phyloP scores from a whole-genome alignment of 1,284 basidiomycete genomes.

The Inonotus obliquus region DNA sequence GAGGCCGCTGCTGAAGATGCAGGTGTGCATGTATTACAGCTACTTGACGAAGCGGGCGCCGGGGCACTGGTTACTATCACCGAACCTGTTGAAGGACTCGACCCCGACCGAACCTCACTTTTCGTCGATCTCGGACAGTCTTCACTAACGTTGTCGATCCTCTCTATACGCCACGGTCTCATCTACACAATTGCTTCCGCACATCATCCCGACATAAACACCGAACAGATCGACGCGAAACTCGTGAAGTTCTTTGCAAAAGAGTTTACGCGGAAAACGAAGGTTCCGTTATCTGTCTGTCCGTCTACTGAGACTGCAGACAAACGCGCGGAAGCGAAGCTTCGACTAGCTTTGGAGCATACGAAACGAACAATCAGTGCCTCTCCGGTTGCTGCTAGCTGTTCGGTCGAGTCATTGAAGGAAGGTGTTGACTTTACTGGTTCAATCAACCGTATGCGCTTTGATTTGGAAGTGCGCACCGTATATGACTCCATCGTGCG shows the following conservation, averaged over 20 bases:
- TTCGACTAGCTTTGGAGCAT: constrained; percentile 90
- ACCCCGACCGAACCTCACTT: constrained; percentile 60
- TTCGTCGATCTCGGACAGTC: constrained; percentile 71
- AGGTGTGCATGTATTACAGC: constrained; percentile 79
- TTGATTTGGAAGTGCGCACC: constrained; percentile 79
- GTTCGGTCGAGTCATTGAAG: constrained; percentile 90
- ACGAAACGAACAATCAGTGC: constrained; percentile 94
- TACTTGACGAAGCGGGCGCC: constrained; percentile 84
- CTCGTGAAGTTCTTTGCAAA: constrained; percentile 91
- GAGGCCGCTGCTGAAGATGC: constrained; percentile 74
- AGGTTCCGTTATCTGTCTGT: constrained; percentile 64
- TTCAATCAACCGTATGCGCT: constrained; percentile 90
- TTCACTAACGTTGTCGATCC: constrained; percentile 53
- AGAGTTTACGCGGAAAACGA: constrained; percentile 97
- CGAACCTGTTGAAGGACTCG: constrained; percentile 38
- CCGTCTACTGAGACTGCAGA: constrained; percentile 58
- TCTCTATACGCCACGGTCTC: constrained; percentile 66
- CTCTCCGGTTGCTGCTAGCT: constrained; percentile 83
- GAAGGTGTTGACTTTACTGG: constrained; percentile 92
- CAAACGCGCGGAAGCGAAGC: constrained; percentile 89
- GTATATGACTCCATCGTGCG: constrained; percentile 71
- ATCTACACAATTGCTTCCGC: constrained; percentile 50
- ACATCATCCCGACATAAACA: constrained; percentile 44
- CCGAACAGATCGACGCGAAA: constrained; percentile 72
- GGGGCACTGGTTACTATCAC: constrained; percentile 58